Base-by-base conservation (phyloP, 768 basidiomycete species). In the Tylopilus cervinicoccineus region DNA sequence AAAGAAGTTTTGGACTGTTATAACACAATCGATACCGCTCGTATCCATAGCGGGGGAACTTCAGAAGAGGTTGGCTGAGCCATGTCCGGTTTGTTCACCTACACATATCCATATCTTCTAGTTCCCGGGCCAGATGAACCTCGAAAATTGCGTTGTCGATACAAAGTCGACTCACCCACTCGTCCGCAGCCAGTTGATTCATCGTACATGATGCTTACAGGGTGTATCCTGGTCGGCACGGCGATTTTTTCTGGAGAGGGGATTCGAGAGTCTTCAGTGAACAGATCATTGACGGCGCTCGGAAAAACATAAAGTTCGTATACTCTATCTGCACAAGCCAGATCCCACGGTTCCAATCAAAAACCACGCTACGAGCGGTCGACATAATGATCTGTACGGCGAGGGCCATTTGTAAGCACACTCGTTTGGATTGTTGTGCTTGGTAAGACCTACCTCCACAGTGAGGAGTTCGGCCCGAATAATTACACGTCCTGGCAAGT, bases 331-430 rank as follows among this genome's bases (percentile, higher is more conserved):
- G 0, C 80, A 79, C 50, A 66, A 63, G 5, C 71, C 71, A 0
- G 74, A 77, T 56, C 69, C 72, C 36, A 68, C 64, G 8, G 72
- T 70, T 9, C 71, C 73, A 1, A 77, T 74, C 54, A 71, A 26
- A 72, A 38, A 72, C 68, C 11, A 79, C 77, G 0, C 51, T 80
- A 22, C 70, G 65, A 49, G 72, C 68, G 2, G 67, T 76, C 46
- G n/a, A n/a, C n/a, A n/a, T n/a, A 64, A 81, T 57, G 66, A 75
- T 10, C 56, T 78, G 20, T 66, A 80, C 68, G 68, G 73, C 45
- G 74, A 77, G 56, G 78, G 80, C 4, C 70, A 75, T 55, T 80
- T 81, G 59, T 76, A 66, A 50, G 73, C 60, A 5, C 19, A 37
- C 33, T 51, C 20, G 27, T 16, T 14, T 39, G 6, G 36, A 26